These are phyloP conservation scores for Suillus brevipes DNA, from an alignment of 768 basidiomycete genomes.

Conservation along the genomic window DNA sequence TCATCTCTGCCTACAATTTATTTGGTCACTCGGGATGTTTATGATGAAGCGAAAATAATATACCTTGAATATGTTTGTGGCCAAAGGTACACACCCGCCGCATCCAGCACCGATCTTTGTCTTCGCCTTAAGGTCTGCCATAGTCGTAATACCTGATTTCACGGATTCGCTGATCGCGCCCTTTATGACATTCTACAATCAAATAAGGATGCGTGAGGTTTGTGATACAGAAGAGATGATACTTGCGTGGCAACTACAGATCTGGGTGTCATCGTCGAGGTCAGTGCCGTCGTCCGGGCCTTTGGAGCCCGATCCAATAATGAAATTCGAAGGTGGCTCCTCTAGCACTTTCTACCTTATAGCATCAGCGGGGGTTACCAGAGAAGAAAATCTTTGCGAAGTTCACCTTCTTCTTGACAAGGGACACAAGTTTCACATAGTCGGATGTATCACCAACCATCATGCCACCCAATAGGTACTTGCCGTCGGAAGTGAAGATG, in stretches of 20 bases:
- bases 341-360: constrained; percentile 60
- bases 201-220: neutral
- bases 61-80: constrained; percentile 42
- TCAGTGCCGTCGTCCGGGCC: constrained; percentile 62
- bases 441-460: constrained; percentile 76
- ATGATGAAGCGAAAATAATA: neutral
- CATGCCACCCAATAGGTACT: constrained; percentile 73
- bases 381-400: neutral
- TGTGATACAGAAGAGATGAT: neutral
- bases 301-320: constrained; percentile 52
- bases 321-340: constrained; percentile 64
- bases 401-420: constrained; percentile 66
- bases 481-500: constrained; percentile 70
- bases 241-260: constrained; percentile 67
- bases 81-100: constrained; percentile 69
- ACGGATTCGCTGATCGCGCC: constrained; percentile 53
- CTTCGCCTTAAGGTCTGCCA: constrained; percentile 59
- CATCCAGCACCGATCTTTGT: constrained; percentile 76
- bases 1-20: constrained; percentile 57
- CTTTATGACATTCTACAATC: constrained; percentile 60
- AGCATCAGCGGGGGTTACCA: neutral
- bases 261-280: constrained; percentile 68
- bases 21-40: neutral
- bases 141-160: constrained; percentile 45
- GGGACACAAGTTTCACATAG: constrained; percentile 66